Conservation (phyloP, 2,329 filamentous ascomycete genomes). For the Colletotrichum godetiae region DNA sequence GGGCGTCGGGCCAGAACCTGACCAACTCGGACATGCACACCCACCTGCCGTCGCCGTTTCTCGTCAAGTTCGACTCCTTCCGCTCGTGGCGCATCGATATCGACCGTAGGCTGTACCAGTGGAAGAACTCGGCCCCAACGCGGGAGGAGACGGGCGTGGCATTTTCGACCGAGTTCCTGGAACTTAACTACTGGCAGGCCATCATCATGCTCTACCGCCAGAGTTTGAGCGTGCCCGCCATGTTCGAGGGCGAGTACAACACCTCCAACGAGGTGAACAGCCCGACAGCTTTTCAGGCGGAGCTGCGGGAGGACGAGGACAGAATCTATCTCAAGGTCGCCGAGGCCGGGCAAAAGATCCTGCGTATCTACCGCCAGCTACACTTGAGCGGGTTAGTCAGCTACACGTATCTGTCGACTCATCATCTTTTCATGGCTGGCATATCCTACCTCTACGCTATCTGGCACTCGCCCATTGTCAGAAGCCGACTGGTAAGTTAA, state of each 20-base stretch:
- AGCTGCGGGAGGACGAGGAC: conserved; percentile 85
- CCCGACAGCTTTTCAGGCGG: conserved; percentile 70
- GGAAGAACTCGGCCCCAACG: conserved; percentile 85
- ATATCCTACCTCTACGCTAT: conserved; percentile 97
- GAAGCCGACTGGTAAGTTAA: conserved; percentile 82
- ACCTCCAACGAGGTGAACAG: conserved; percentile 73
- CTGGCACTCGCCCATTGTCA: conserved; percentile 92
- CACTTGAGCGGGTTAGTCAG: conserved; percentile 91
- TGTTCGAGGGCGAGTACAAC: conserved; percentile 83
- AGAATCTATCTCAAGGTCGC: conserved; percentile 94
- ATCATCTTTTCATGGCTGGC: conserved; percentile 97
- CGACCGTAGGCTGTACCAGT: conserved; percentile 83
- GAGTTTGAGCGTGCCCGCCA: conserved; percentile 85
- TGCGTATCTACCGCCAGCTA: conserved; percentile 90
- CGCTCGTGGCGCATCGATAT: conserved; percentile 90
- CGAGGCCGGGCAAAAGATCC: conserved; percentile 91
- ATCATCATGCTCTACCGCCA: conserved; percentile 96
- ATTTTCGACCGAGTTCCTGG: conserved; percentile 89
- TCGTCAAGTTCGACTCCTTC: conserved; percentile 86
- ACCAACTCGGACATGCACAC: conserved; percentile 81
- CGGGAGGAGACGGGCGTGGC: conserved; percentile 85
- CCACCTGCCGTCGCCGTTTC: conserved; percentile 84
- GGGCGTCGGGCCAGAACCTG: conserved; percentile 72
- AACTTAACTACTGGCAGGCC: conserved; percentile 98
- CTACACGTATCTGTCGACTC: conserved; percentile 94